Base-by-base conservation (phyloP, 768 basidiomycete species). In the Cantharellus anzutake region DNA sequence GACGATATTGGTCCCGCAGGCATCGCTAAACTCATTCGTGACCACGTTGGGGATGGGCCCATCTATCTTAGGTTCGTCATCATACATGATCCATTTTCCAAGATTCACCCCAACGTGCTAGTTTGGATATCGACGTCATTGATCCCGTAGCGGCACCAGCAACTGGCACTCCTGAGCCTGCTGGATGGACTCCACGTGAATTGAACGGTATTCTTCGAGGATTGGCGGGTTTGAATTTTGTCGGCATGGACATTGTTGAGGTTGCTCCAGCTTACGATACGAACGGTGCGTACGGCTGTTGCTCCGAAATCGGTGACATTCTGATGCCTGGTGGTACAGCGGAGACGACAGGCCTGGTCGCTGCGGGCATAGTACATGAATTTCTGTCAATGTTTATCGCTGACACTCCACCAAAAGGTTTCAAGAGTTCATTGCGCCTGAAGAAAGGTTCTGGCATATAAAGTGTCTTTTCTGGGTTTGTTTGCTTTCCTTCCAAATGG, bases 121-220 rank as follows among this genome's bases (percentile, higher is more conserved):
- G 83, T 67, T 69, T 88, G 56, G 87, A 89, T 68, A 90, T 89
- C 35, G 87, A 90, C 69, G 83, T 86, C 7, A 77, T 88, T 65
- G 85, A 90, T 72, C 86, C 86, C 53, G 80, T 80, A 40, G 67
- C 86, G 61, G 87, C 87, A 40, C 87, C 86, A 61, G 3, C 66
- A 86, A 83, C 88, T 60, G 86, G 87, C 11, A 89, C 87, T 1
- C 87, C 87, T 11, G 87, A 90, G 68, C 75, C 82, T 2, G 87
- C 87, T 40, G 87, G 87, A 7, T 88, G 84, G 86, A 86, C 87
- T 2, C 82, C 79, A 20, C 79, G 86, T 55, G 87, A 89, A 70
- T 74, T 86, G 48, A 87, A 88, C 65, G 78, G 84, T 41, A 84
- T 88, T 64, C 74, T 89, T 57, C 79, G 88, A 61, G 87, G 88